Base-by-base conservation (phyloP, 257 asterid species). In the Plantago ovata region DNA sequence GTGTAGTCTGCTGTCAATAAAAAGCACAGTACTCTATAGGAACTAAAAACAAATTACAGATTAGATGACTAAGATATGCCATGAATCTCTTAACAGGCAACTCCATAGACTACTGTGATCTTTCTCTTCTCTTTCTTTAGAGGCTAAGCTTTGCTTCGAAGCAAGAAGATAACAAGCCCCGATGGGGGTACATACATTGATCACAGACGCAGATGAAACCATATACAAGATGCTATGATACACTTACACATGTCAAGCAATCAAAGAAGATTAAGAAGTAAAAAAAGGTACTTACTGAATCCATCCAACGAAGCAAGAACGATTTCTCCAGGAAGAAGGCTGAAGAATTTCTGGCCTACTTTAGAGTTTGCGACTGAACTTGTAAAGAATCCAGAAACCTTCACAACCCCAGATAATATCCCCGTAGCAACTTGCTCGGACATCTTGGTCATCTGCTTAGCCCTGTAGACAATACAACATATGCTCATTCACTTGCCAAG, bases 251-350 rank as follows among this genome's bases (percentile, higher is more conserved):
- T 24, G 58, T 53, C 16, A 23, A 32, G 52, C 20, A n/a, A 11
- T n/a, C n/a, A n/a, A n/a, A n/a, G n/a, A n/a, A n/a, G n/a, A n/a
- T n/a, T n/a, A n/a, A 38, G 50, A 1, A 56, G 19, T 6, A 5
- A 21, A 19, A 53, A 24, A 60, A 32, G 47, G 62, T 12, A 77
- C 95, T 14, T 87, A 91, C 98, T 88, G 15, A 92, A 85, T 75
- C 96, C 94, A 18, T 92, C 96, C 74, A 92, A 66, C 47, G 98
- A 92, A 58, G 98, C 98, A 50, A 88, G 94, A 61, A 85, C 81
- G 13, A 88, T 78, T 66, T 92, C 95, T 57, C 96, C 98, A 0
- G 96, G 95, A 47, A 92, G 84, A 64, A 87, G 89, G 79, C 87
- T 73, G 81, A 92, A 85, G 80, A 88, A 80, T 50, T 82, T 84